Conservation (phyloP, 1,284 basidiomycete genomes). For the Limonomyces culmigenus region DNA sequence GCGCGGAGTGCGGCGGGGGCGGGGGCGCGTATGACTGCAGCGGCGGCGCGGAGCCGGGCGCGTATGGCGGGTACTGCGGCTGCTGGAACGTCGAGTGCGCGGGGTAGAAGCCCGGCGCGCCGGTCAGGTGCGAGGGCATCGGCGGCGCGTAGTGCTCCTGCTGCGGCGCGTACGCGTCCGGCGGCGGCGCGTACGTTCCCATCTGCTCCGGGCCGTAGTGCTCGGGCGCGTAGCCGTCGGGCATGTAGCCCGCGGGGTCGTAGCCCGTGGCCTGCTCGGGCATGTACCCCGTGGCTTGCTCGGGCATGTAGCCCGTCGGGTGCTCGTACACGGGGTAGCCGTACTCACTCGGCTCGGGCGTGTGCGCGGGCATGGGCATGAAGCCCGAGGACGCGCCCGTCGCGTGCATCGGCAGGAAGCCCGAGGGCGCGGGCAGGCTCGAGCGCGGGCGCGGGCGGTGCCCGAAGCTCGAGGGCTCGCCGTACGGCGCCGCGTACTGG, state of each 20-base stretch:
- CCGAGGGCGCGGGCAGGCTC: conserved; percentile 51
- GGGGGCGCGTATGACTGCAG: not conserved
- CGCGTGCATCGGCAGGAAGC: conserved; percentile 29
- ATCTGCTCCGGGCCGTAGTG: no score
- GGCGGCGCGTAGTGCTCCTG: conserved; percentile 10
- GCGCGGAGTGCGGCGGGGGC: not conserved
- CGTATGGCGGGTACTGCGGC: conserved; percentile 3
- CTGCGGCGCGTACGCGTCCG: conserved; percentile 10
- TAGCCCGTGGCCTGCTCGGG: conserved; percentile 1
- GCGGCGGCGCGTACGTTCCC: no score
- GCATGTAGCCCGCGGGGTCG: conserved; percentile 6
- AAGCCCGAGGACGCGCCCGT: conserved; percentile 16
- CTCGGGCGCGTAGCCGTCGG: no score
- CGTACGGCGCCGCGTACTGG: not conserved
- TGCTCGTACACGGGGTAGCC: no score
- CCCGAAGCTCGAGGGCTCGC: conserved; percentile 12
- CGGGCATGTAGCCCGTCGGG: no score
- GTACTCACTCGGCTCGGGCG: conserved; percentile 27
- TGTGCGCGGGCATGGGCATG: conserved; percentile 13
- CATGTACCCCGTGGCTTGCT: conserved; percentile 1
- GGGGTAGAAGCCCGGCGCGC: conserved; percentile 13
- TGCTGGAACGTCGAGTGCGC: conserved; percentile 9
- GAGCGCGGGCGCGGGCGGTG: conserved; percentile 35
- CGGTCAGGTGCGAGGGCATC: conserved; percentile 9
- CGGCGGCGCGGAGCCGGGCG: conserved; percentile 5